Evolutionary conservation across 2,329 filamentous ascomycete genomes (phyloP), one percentile per base, ranked within the genome.

Genomic region (Cladosporium sphaerospermum): DNA sequence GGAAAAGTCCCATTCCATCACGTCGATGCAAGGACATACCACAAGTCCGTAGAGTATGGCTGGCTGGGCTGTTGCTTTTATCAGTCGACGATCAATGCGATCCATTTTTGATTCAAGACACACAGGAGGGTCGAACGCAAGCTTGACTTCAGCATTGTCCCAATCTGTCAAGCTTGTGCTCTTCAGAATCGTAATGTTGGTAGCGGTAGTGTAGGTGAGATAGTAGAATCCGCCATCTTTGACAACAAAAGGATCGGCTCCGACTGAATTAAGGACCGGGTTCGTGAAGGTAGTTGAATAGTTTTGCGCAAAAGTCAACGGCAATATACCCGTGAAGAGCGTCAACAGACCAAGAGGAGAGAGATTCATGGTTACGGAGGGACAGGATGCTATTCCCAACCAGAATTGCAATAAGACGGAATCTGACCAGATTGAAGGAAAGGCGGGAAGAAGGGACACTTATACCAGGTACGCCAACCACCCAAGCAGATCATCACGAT

Each of bases 31-130:
- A 42, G 28, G 23, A 28, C 23, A 28, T 32, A 32, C 75, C 76
- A 78, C 6, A 78, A 62, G 52, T 76, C 67, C 11, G 72, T 76
- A 9, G 71, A 72, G 62, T 76, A 77, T 50, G 71, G 69, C 51
- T 67, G 62, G 42, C 71, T 70, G 31, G 64, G 61, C 32, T 61
- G 37, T 16, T 16, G 13, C 5, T 11, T 10, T 11, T 39, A 19
- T 58, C 16, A 57, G 50, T 42, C 16, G 13, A 10, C 9, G 13
- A 19, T 14, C 23, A 13, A 28, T 39, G 13, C 28, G 23, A 14
- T n/a, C 9, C 11, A 28, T 28, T 11, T 10, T 6, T 6, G 11
- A 40, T 10, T 19, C n/a, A 2, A n/a, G 40, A 41, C 57, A 47
- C 49, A 59, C 58, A 3, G 70, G 67, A 11, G 74, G 73, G 32